phyloP scores from a whole-genome alignment of 495 filamentous ascomycete genomes.

The Aspergillus cavernicola region DNA sequence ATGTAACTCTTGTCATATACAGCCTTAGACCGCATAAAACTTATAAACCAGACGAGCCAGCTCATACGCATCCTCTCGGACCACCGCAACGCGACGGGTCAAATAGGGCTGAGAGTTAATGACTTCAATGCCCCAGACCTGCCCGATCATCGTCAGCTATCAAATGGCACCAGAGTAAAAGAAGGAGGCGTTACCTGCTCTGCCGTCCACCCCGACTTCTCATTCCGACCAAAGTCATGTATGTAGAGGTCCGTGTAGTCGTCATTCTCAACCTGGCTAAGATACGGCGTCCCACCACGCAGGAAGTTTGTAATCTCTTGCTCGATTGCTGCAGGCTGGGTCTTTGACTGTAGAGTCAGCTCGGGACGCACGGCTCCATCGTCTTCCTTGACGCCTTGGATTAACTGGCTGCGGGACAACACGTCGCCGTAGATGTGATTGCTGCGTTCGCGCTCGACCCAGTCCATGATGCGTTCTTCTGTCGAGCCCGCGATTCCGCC shows the following conservation, averaged over 20 bases:
- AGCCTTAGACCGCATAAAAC: slow-evolving; percentile 2
- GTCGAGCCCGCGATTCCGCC: slow-evolving; percentile 11
- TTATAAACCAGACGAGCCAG: slow-evolving; percentile 9
- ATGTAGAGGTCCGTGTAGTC: slow-evolving; percentile 2
- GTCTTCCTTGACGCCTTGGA: not conserved
- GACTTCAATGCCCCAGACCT: slow-evolving; percentile 11
- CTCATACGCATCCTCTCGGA: slow-evolving; percentile 1
- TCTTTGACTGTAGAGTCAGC: slow-evolving; percentile 1
- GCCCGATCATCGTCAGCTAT: not conserved
- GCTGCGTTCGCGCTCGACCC: slow-evolving; percentile 11
- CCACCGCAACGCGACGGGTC: slow-evolving; percentile 6
- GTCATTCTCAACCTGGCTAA: not conserved
- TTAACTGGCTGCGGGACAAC: slow-evolving; percentile 1
- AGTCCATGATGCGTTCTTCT: slow-evolving; percentile 15
- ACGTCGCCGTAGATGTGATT: slow-evolving; percentile 14
- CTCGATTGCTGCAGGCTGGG: not conserved
- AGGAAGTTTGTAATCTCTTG: slow-evolving; percentile 5
- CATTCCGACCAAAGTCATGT: slow-evolving; percentile 13
- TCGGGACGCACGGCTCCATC: slow-evolving; percentile 6
- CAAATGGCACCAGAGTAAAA: too few species aligned
- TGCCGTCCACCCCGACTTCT: slow-evolving; percentile 11
- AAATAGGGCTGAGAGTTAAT: slow-evolving; percentile 5
- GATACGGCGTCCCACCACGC: not conserved
- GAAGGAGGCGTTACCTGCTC: too few species aligned
- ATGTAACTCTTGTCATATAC: too few species aligned